Evolutionary conservation across 2,329 filamentous ascomycete genomes (phyloP), one percentile per base, ranked within the genome.

Genomic region (Talaromyces atroroseus): DNA sequence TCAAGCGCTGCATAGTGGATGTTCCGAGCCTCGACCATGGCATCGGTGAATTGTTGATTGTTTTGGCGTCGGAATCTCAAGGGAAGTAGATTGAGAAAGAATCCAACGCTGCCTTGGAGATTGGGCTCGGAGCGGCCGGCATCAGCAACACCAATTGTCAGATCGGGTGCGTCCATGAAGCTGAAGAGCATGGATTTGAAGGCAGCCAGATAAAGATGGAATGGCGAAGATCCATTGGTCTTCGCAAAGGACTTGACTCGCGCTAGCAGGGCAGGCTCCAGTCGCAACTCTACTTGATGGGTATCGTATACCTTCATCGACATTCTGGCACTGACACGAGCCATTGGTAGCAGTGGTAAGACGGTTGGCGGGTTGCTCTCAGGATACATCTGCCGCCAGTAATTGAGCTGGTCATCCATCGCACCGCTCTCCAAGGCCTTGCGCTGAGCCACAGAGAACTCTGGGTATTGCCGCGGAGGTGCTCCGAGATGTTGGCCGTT

Each of bases 131-230:
- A 61, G 1, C 75, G 64, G 49, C 73, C 74, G 1, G 75, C 75
- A 62, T 82, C 78, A 0, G 72, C 73, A 10, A 81, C 68, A 5
- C 79, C 80, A 52, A 83, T 78, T 52, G 66, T 67, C 40, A 81
- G 54, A 20, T 77, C 71, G 2, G 75, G 68, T 1, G 69, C 52
- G 12, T 70, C 70, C 0, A 65, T 58, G 23, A 71, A 71, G 6
- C 65, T 60, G 11, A 66, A 67, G 0, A 80, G 65, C 14, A 79
- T 49, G 0, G 67, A 62, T n/a, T 72, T 61, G 54, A 78, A 71
- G 0, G 67, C 66, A 0, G 77, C 70, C 2, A 82, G 65, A 59
- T 76, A 75, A 58, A 81, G 70, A 51, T 82, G 77, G 59, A 80
- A 52, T n/a, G 48, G 20, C 11, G 48, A 32, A 12, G 36, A 16